These are phyloP conservation scores for Populus deltoides DNA, from an alignment of 345 rosid species.

Conservation along the genomic window DNA sequence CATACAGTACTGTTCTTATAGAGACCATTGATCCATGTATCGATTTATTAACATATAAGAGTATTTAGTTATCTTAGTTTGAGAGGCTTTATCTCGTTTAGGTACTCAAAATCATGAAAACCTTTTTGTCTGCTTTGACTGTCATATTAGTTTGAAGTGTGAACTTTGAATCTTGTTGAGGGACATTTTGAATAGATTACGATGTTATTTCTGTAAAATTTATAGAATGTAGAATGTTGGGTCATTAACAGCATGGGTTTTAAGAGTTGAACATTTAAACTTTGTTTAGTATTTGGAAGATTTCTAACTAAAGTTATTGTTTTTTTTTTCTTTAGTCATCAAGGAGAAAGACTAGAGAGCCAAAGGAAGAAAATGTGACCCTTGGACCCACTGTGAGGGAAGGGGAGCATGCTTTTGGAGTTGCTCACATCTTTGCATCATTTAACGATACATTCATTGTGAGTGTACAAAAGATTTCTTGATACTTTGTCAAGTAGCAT, in stretches of 20 bases:
- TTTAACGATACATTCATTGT: slow-evolving; percentile 55
- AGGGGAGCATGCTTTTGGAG: slow-evolving; percentile 32
- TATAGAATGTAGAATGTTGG: not conserved
- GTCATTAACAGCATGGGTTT: not conserved
- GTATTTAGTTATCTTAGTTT: not conserved
- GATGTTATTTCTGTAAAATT: too few relatives aligned
- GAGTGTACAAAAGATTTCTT: slow-evolving; percentile 17
- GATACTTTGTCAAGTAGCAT: not conserved
- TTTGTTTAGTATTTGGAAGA: not conserved
- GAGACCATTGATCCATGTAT: too few relatives aligned
- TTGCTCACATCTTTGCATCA: slow-evolving; percentile 24
- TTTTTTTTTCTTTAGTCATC: slow-evolving; percentile 1
- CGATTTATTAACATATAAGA: not conserved
- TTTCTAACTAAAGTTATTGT: not conserved
- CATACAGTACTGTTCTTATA: not conserved
- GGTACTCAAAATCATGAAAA: not conserved
- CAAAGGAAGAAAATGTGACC: slow-evolving; percentile 34
- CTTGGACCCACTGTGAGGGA: slow-evolving; percentile 32
- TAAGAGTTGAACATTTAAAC: not conserved
- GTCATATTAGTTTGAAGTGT: not conserved
- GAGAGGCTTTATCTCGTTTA: not conserved
- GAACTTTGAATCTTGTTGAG: too few relatives aligned
- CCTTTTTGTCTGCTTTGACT: not conserved
- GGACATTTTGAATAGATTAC: not conserved
- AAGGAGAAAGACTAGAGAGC: slow-evolving; percentile 29